These are phyloP conservation scores for Tricholoma flavovirens DNA, from an alignment of 768 basidiomycete species.

Conservation along the genomic window DNA sequence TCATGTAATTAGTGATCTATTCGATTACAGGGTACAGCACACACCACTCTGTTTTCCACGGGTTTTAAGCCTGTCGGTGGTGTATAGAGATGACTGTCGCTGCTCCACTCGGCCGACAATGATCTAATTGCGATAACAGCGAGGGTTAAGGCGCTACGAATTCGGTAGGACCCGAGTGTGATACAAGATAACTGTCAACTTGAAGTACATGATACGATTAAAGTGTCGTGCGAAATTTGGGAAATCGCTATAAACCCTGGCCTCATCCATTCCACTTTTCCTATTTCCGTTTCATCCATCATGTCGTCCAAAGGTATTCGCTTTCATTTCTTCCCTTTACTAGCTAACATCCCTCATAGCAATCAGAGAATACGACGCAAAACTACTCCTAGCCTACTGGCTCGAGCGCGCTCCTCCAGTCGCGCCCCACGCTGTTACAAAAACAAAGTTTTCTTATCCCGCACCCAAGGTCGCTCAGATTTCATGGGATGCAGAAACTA, in stretches of 20 bases:
- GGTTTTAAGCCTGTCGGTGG: too few species aligned
- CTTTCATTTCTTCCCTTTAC: constrained; percentile 2
- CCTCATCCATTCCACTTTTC: constrained; percentile 14
- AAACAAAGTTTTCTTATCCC: constrained; percentile 60
- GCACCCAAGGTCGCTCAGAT: constrained; percentile 80
- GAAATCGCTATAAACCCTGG: constrained; percentile 18
- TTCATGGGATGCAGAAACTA: constrained; percentile 73
- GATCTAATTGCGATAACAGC: too few species aligned
- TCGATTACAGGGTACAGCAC: too few species aligned
- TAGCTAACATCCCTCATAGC: constrained; percentile 24
- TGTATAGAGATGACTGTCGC: too few species aligned
- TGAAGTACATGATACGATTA: neutral
- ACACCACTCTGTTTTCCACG: too few species aligned
- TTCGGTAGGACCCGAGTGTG: too few species aligned
- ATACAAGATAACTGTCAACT: neutral
- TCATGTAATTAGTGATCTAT: too few species aligned
- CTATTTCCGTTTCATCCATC: constrained; percentile 14
- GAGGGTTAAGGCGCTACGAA: too few species aligned
- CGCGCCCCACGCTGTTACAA: constrained; percentile 49
- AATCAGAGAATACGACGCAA: constrained; percentile 98
- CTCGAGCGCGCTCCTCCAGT: constrained; percentile 84
- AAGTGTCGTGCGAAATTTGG: constrained; percentile 22
- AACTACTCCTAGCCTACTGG: constrained; percentile 97
- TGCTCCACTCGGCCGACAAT: too few species aligned
- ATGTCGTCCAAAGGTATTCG: constrained; percentile 42